Conservation (phyloP, 352 stramenopile genomes). For the Globisporangium recalcitrans region DNA sequence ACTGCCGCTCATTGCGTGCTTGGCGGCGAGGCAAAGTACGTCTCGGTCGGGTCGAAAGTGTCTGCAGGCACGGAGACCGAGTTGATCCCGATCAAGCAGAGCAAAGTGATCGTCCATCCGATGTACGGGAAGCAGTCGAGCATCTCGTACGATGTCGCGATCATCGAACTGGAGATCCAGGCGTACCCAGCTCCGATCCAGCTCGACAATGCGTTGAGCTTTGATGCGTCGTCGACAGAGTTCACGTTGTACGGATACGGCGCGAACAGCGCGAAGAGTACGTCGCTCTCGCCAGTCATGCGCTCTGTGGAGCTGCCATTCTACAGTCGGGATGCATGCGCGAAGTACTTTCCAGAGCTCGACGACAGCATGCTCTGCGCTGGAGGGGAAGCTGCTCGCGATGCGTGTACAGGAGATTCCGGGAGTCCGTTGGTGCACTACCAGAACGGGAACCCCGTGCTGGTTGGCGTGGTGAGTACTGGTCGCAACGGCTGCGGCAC, state of each 20-base stretch:
- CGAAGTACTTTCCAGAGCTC: slow-evolving; percentile 23
- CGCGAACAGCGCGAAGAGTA: slow-evolving; percentile 21
- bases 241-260: slow-evolving; percentile 33
- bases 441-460: slow-evolving; percentile 16
- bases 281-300: slow-evolving; percentile 21
- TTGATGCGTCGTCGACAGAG: slow-evolving; percentile 21
- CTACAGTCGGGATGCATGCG: slow-evolving; percentile 23
- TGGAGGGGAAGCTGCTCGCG: slow-evolving; percentile 25
- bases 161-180: slow-evolving; percentile 32
- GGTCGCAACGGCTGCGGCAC: slow-evolving; percentile 34
- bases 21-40: slow-evolving; percentile 23
- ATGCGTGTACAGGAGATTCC: slow-evolving; percentile 41
- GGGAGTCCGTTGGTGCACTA: slow-evolving; percentile 28
- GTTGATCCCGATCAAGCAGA: slow-evolving; percentile 24
- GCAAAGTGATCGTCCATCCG: slow-evolving; percentile 29
- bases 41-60: slow-evolving; percentile 26
- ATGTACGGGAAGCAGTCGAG: slow-evolving; percentile 23
- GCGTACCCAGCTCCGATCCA: slow-evolving; percentile 26
- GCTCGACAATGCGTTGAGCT: slow-evolving; percentile 24
- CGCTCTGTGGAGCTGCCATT: slow-evolving; percentile 28
- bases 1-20: slow-evolving; percentile 39
- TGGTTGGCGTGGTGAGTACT: slow-evolving; percentile 39
- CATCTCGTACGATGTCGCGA: slow-evolving; percentile 36
- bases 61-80: slow-evolving; percentile 28
- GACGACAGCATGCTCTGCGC: slow-evolving; percentile 43